A percentile compares a stretch with the other conserved stretches of the same genome.
These are phyloP conservation scores for Epicoccum sorghinum DNA, from an alignment of 2,329 filamentous ascomycete species.

Conservation along the genomic window DNA sequence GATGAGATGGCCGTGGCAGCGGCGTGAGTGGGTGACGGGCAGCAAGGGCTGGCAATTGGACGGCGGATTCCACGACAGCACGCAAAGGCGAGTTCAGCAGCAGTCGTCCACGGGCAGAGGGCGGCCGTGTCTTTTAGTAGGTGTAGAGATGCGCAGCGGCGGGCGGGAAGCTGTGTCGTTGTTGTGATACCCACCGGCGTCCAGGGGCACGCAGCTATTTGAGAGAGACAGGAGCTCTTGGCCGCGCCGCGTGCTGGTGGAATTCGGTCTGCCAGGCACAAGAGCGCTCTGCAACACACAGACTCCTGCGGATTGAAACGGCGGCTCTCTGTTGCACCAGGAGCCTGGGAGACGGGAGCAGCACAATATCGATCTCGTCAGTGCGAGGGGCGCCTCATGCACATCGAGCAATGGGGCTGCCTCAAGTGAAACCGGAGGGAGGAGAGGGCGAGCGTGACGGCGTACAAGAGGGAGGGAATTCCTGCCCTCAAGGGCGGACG, in stretches of 20 bases:
- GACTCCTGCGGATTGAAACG: constrained; percentile 46
- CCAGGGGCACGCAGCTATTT: constrained; percentile 50
- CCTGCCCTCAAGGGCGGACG: constrained; percentile 35
- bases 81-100: constrained; percentile 16
- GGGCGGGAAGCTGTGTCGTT: constrained; percentile 47
- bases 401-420: constrained; percentile 45
- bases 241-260: constrained; percentile 42
- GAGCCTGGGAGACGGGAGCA: constrained; percentile 35
- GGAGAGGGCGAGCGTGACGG: constrained; percentile 40
- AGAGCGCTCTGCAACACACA: constrained; percentile 48
- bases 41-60: constrained; percentile 35
- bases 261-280: constrained; percentile 47
- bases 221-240: constrained; percentile 42
- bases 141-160: constrained; percentile 40
- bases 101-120: constrained; percentile 41
- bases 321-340: constrained; percentile 46
- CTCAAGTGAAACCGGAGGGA: constrained; percentile 45
- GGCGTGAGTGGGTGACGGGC: constrained; percentile 28
- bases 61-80: constrained; percentile 39
- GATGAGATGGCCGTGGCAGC: constrained; percentile 15
- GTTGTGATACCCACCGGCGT: constrained; percentile 43
- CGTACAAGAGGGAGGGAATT: constrained; percentile 46
- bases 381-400: constrained; percentile 48
- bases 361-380: constrained; percentile 43
- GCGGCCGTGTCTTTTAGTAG: constrained; percentile 47